Conservation (phyloP, 768 basidiomycete species). For the Leucocoprinus leucothites region DNA sequence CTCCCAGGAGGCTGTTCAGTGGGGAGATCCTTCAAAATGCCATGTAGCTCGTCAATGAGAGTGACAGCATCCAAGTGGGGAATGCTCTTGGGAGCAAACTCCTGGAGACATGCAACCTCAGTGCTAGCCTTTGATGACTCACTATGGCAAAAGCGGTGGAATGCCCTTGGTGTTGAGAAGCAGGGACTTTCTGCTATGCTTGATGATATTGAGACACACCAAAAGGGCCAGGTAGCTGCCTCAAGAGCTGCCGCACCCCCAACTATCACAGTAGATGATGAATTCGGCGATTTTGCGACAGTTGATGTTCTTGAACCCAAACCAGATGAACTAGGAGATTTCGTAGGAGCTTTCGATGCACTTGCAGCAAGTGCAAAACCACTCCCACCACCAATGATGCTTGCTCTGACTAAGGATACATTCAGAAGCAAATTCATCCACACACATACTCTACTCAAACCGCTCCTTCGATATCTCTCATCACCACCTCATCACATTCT, state of each 20-base stretch:
- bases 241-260: conserved; percentile 51
- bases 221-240: conserved; percentile 34
- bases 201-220: conserved; percentile 54
- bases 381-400: conserved; percentile 18
- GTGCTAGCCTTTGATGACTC: conserved; percentile 65
- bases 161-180: conserved; percentile 48
- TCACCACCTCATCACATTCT: conserved; percentile 68
- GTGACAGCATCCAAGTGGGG: conserved; percentile 25
- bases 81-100: conserved; percentile 40
- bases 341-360: conserved; percentile 25
- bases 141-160: conserved; percentile 78
- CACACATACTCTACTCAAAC: conserved; percentile 60
- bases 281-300: conserved; percentile 84
- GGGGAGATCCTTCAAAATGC: conserved; percentile 58
- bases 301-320: conserved; percentile 32
- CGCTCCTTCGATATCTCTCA: conserved; percentile 54
- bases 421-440: conserved; percentile 62
- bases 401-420: conserved; percentile 27
- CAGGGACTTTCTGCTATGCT: conserved; percentile 44
- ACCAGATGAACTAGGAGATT: conserved; percentile 39
- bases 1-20: conserved; percentile 53
- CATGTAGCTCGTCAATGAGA: conserved; percentile 56
- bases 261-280: conserved; percentile 70
- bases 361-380: conserved; percentile 13
- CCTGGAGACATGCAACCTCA: conserved; percentile 53